These are phyloP conservation scores for Capsicum chinense DNA, from an alignment of 257 asterid species.

Conservation along the genomic window DNA sequence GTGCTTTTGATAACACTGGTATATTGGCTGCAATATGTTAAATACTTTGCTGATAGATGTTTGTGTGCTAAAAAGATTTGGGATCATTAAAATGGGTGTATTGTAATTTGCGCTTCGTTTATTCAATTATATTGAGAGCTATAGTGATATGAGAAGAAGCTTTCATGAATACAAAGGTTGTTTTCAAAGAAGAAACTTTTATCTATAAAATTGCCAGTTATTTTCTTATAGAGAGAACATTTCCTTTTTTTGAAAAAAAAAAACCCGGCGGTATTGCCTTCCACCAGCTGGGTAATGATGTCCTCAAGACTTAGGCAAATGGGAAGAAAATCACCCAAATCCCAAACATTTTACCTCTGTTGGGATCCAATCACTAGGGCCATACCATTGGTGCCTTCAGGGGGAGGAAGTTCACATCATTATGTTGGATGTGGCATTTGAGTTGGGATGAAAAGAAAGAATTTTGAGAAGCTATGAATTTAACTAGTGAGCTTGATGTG, in stretches of 20 bases:
- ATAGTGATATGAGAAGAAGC: not conserved
- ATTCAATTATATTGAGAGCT: not conserved
- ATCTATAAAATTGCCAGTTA: not conserved
- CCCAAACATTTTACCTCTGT: not conserved
- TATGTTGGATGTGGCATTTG: not conserved
- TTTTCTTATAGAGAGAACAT: not conserved
- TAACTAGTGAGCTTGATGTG: not conserved
- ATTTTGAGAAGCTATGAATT: not conserved
- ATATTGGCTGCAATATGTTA: not conserved
- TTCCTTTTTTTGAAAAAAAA: not conserved
- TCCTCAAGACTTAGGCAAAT: not conserved
- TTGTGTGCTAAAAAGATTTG: not conserved
- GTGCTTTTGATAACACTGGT: not conserved
- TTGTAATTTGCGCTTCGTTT: not conserved
- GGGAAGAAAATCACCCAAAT: not conserved
- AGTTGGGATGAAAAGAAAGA: not conserved
- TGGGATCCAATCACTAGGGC: not conserved
- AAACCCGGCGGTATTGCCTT: not conserved
- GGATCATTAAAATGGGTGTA: not conserved
- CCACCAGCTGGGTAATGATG: not conserved
- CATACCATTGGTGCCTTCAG: not conserved
- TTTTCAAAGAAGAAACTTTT: not conserved
- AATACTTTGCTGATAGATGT: not conserved
- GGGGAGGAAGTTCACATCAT: constrained; percentile 12
- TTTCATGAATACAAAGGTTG: not conserved